A percentile compares a stretch with the other conserved stretches of the same genome.
phyloP scores from a whole-genome alignment of 129 eudicot species.

The Helichrysum umbraculigerum region DNA sequence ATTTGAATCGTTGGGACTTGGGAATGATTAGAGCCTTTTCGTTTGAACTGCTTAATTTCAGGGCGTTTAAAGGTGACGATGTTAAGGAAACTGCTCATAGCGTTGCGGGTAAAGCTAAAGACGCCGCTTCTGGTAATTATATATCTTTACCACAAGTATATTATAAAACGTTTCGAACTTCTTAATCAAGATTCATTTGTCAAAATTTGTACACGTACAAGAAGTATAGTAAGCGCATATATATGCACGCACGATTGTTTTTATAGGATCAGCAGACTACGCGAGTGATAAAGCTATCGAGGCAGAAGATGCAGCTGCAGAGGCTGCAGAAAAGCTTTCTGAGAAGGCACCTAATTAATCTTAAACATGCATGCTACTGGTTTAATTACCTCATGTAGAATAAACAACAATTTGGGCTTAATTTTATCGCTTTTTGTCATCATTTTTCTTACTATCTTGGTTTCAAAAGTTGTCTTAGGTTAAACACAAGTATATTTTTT shows the following conservation, averaged over 20 bases:
- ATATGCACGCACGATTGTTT: background rate
- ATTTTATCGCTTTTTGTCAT: too few species aligned
- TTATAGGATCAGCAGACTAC: conserved; percentile 6
- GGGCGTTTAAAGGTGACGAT: conserved; percentile 23
- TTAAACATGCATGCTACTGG: background rate
- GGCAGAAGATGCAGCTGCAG: conserved; percentile 30
- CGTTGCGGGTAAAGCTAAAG: background rate
- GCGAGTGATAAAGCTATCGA: conserved; percentile 25
- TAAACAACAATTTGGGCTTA: background rate
- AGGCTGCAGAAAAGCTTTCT: conserved; percentile 26
- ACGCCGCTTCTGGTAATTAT: conserved; percentile 14
- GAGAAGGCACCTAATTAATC: background rate
- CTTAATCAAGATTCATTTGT: background rate
- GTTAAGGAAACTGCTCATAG: background rate
- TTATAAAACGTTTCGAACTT: background rate
- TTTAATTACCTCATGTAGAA: background rate
- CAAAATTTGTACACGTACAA: background rate
- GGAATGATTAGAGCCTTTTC: background rate
- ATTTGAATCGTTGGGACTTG: too few species aligned
- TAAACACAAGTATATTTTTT: too few species aligned
- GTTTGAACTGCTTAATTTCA: conserved; percentile 4
- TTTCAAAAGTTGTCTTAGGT: too few species aligned
- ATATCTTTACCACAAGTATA: background rate
- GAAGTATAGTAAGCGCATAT: background rate
- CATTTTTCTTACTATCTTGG: background rate